Conservation (phyloP, 2,329 filamentous ascomycete species). For the Aspergillus japonicus region DNA sequence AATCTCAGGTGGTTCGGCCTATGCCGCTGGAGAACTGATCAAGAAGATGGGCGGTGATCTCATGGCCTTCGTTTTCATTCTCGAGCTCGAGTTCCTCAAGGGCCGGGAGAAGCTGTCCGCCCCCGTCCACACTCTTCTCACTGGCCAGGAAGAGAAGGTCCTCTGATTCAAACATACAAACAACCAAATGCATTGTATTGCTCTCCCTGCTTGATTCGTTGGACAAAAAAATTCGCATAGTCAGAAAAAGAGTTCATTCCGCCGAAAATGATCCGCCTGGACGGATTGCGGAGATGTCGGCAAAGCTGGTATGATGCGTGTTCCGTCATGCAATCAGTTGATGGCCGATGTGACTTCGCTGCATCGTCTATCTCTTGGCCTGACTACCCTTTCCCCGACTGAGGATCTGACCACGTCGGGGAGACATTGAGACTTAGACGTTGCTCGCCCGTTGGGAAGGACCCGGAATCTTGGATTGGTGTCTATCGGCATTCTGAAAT, state of each 20-base stretch:
- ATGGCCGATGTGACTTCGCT: background rate
- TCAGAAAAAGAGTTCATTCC: background rate
- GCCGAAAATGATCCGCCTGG: background rate
- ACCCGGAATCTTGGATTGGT: background rate
- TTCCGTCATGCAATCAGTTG: background rate
- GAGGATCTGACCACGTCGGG: background rate
- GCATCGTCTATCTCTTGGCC: background rate
- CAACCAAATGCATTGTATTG: conserved; percentile 6
- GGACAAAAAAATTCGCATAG: background rate
- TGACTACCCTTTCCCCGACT: background rate
- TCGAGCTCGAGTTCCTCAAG: conserved; percentile 91
- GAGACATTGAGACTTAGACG: background rate
- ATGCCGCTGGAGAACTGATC: conserved; percentile 82
- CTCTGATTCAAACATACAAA: conserved; percentile 1
- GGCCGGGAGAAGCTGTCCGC: conserved; percentile 85
- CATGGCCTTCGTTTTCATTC: conserved; percentile 88
- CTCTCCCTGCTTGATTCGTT: conserved; percentile 2
- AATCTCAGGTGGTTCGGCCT: conserved; percentile 76
- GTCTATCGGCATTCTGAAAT: background rate
- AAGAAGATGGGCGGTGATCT: conserved; percentile 81
- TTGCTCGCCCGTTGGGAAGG: background rate
- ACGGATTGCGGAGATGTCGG: background rate
- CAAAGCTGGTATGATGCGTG: background rate
- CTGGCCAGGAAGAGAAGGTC: conserved; percentile 51
- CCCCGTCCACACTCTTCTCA: conserved; percentile 80